Base-by-base conservation (phyloP, 2,329 filamentous ascomycete genomes). In the Zymoseptoria pseudotritici region DNA sequence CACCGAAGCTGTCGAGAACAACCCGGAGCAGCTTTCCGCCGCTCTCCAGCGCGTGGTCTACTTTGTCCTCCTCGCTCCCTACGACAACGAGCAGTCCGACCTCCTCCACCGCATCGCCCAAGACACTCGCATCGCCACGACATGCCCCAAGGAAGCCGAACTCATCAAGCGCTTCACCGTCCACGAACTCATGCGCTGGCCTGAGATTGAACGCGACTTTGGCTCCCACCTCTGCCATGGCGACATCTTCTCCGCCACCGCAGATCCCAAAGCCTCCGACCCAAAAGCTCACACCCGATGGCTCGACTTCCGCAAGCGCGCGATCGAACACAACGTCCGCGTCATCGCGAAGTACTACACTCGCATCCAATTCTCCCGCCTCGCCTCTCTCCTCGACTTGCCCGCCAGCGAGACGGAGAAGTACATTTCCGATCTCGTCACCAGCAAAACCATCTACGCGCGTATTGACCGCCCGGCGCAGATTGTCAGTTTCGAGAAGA, bases 291-390 rank as follows among this genome's bases (percentile, higher is more conserved):
- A 89, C 75, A 85, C 88, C 75, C 85, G 94, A 74, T 99, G 93
- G 91, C 84, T 94, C 73, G 94, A 97, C 73, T 81, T 99, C 65
- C 90, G 94, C 71, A 97, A 97, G 83, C 91, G 94, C 57, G 94
- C 99, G 63, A 99, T 99, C 70, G 94, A 99, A 80, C 94, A 99
- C 80, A 99, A 99, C 67, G 93, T 99, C 57, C 90, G 94, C 56
- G 94, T 99, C 1, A 86, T 99, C 46, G 94, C 94, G 69, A 96
- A 96, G 78, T 99, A 99, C 82, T 99, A 99, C 80, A 99, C 94
- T 21, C 90, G 94, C 69, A 96, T 99, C 73, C 88, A 91, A 74
- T 94, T 97, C 83, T 86, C 87, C 65, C 90, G 94, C 36, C 81
- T 99, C 63, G 96, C 91, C 7, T 84, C 94, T 75, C 84, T 99